Evolutionary conservation across 306 rosid genomes (phyloP).

Genomic region (Acacia acuminata): DNA sequence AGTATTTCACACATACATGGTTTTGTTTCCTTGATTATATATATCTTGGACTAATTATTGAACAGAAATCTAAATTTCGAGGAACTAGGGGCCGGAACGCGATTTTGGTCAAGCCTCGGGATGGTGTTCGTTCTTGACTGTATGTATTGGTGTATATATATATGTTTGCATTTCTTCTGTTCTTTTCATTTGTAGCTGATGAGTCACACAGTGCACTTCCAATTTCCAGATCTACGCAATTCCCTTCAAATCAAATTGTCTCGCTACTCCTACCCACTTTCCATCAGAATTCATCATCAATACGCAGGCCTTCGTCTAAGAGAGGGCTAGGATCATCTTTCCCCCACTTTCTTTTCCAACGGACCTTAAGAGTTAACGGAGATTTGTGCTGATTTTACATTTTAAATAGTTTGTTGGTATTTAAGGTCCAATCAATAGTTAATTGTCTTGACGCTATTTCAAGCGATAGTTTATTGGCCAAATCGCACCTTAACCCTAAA

Average conservation of each 20-base stretch:
- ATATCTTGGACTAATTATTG: neutral
- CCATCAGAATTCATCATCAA: neutral
- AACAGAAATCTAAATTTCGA: neutral
- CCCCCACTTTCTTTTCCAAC: no score
- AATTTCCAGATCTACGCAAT: constrained; percentile 12
- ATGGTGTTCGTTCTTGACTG: neutral
- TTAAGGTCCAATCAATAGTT: no score
- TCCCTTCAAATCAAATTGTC: neutral
- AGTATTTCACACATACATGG: no score
- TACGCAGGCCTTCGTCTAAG: neutral
- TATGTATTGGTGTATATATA: neutral
- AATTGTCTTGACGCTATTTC: no score
- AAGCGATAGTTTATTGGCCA: no score
- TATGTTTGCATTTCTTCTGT: neutral
- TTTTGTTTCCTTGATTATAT: neutral
- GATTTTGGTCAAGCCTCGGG: neutral
- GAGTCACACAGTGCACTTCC: neutral
- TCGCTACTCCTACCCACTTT: neutral
- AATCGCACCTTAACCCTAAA: no score
- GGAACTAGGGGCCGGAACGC: neutral
- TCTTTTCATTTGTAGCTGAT: neutral
- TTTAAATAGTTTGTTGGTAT: no score
- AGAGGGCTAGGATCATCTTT: no score
- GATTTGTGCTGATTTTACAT: no score
- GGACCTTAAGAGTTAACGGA: no score